phyloP scores from a whole-genome alignment of 352 stramenopile genomes.

The Stramenopiles sp. region DNA sequence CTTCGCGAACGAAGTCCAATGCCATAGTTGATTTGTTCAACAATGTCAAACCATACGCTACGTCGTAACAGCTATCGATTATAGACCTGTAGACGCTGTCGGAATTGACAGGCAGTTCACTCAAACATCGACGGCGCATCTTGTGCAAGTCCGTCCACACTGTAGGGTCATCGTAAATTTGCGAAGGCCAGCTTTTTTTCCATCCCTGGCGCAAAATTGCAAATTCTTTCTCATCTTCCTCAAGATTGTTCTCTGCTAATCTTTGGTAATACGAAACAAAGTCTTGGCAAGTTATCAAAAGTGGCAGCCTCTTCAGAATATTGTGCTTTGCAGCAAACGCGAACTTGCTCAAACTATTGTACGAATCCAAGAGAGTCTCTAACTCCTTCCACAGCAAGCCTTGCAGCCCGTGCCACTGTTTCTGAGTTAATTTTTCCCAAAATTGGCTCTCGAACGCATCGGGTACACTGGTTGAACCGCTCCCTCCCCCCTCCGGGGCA shows the following conservation, averaged over 20 bases:
- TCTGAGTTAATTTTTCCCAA: background rate
- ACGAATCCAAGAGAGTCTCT: background rate
- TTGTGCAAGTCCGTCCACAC: background rate
- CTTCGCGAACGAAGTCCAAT: too few species aligned
- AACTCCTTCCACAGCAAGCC: background rate
- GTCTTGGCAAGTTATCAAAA: slow-evolving; percentile 10
- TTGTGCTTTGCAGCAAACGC: background rate
- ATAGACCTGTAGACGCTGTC: too few species aligned
- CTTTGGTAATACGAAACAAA: too few species aligned
- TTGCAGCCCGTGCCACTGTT: background rate
- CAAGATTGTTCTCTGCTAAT: too few species aligned
- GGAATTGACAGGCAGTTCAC: too few species aligned
- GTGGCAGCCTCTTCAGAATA: background rate
- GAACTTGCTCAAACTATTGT: background rate
- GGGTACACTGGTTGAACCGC: too few species aligned
- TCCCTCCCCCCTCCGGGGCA: too few species aligned
- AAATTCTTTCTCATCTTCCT: slow-evolving; percentile 1
- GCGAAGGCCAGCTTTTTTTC: slow-evolving; percentile 7
- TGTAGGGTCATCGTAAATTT: background rate
- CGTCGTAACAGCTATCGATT: too few species aligned
- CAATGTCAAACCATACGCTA: too few species aligned
- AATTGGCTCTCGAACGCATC: too few species aligned
- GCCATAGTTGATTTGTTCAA: too few species aligned
- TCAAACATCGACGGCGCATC: background rate
- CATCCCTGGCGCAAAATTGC: background rate